Base-by-base conservation (phyloP, 2,329 filamentous ascomycete genomes). In the Lasiodiplodia sp. region DNA sequence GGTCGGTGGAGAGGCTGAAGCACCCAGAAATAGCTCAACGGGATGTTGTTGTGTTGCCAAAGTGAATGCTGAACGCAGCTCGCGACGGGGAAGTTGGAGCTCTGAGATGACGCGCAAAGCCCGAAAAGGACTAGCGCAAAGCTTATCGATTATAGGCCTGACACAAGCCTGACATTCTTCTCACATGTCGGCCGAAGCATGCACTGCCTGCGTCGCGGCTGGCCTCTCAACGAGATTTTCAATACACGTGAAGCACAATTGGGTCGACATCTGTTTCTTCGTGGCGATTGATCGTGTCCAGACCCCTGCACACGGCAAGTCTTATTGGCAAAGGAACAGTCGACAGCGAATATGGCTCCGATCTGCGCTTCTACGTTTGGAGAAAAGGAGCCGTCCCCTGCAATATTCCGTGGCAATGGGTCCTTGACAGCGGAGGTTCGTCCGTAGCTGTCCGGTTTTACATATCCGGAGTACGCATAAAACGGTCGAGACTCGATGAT, bases 31-130 rank as follows among this genome's bases (percentile, higher is more conserved):
- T 16, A 56, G 52, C 52, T 53, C 51, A 53, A 56, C 14, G 53
- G 11, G 34, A 31, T n/a, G 18, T 10, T 16, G 51, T 4, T 51
- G 28, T 44, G 18, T 40, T 31, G 38, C 40, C 21, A 38, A n/a
- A 16, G 23, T 49, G 38, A 31, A 12, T 6, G 57, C 10, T 47
- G 40, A 16, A 34, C 21, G 55, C 16, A 57, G 55, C 21, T 23
- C n/a, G 31, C 21, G 34, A n/a, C 12, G 38, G 56, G 21, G 58
- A 34, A 44, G 58, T 8, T 23, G 60, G 21, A 64, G 47, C 60
- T 52, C 44, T 2, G 60, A 52, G 60, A 64, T 64, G 60, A 64
- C 60, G 60, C 60, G 47, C 60, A 49, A 14, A 52, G 51, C 28
- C 60, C 31, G 25, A n/a, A 14, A 10, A 14, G 60, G 60, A 64